Evolutionary conservation across 305 asterid species (phyloP).

Genomic region (Fraxinus greggii): DNA sequence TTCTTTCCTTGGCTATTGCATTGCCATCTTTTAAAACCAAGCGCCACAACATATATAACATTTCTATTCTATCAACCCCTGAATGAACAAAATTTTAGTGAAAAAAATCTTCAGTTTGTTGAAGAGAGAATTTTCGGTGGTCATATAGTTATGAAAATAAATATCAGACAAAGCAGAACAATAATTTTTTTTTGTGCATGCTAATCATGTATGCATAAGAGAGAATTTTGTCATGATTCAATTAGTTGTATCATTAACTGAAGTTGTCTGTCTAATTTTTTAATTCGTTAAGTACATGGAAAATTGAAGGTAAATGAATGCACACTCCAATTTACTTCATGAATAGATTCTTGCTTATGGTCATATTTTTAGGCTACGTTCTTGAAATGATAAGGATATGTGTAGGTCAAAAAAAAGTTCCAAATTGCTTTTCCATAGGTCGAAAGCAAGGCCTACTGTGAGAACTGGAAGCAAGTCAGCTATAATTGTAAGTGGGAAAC

Average conservation of each 20-base stretch:
- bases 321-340: background rate
- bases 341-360: background rate
- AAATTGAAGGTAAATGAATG: background rate
- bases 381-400: background rate
- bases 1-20: constrained; percentile 1
- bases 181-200: background rate
- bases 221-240: background rate
- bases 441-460: background rate
- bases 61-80: background rate
- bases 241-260: background rate
- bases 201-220: background rate
- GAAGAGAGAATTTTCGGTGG: background rate
- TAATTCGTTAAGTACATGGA: background rate
- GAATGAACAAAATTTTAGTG: background rate
- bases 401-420: background rate
- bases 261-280: background rate
- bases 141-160: background rate
- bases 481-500: background rate
- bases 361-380: background rate
- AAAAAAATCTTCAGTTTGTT: background rate
- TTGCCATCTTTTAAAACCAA: constrained; percentile 7
- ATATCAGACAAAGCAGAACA: background rate
- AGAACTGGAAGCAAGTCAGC: background rate
- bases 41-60: background rate
- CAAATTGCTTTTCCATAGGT: background rate